Evolutionary conservation across 176 grass and related monocot species (phyloP).

Genomic region (Stipa capillata): DNA sequence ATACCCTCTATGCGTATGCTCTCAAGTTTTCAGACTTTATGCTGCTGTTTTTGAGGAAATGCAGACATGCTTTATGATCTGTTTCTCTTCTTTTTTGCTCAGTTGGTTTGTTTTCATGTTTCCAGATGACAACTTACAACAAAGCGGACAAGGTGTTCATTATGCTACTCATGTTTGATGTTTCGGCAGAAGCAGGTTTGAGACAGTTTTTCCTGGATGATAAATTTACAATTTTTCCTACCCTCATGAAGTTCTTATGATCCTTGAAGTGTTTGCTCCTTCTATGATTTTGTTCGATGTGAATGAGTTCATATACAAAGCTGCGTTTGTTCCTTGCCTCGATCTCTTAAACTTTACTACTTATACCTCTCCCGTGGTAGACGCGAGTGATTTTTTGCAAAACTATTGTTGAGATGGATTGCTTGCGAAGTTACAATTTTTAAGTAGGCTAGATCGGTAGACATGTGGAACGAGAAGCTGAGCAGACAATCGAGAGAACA

Average conservation of each 20-base stretch:
- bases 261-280: too few relatives aligned
- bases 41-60: background rate
- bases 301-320: background rate
- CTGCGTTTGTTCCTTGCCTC: background rate
- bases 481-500: background rate
- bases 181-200: background rate
- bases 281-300: too few relatives aligned
- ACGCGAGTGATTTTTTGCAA: too few relatives aligned
- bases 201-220: background rate
- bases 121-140: background rate
- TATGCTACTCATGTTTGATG: background rate
- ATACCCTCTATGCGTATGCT: background rate
- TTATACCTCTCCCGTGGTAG: background rate
- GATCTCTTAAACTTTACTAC: background rate
- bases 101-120: background rate
- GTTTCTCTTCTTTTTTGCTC: too few relatives aligned
- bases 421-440: too few relatives aligned
- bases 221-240: background rate
- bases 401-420: too few relatives aligned
- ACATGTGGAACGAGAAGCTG: too few relatives aligned
- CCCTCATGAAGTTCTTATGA: background rate
- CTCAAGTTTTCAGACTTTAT: background rate
- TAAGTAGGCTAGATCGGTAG: too few relatives aligned
- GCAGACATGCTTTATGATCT: background rate
- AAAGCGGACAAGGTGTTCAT: background rate